These are phyloP conservation scores for Graphiopsis chlorocephala DNA, from an alignment of 2,329 filamentous ascomycete species.

Conservation along the genomic window DNA sequence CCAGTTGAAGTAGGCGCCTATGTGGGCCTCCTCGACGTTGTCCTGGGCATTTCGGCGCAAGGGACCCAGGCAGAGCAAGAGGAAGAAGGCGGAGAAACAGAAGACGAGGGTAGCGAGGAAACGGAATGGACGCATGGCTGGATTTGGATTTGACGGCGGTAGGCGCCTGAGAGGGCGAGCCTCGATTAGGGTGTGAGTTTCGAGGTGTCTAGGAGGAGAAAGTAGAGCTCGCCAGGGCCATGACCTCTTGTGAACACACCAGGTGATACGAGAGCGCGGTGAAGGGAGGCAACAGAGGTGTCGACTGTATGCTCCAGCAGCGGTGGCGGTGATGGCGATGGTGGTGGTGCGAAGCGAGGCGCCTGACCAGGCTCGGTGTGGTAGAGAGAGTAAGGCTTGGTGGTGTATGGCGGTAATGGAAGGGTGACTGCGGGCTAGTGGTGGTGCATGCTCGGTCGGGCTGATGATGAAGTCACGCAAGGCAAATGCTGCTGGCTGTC, in stretches of 20 bases:
- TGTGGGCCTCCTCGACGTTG: constrained; percentile 30
- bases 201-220: constrained; percentile 7
- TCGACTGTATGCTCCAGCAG: not conserved
- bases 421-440: not conserved
- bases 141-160: not conserved
- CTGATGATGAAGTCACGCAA: constrained; percentile 12
- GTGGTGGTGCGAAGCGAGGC: not conserved
- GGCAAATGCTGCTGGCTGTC: not conserved
- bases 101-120: constrained; percentile 44
- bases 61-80: constrained; percentile 43
- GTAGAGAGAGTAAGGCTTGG: not conserved
- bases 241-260: constrained; percentile 7
- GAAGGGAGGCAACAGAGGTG: not conserved
- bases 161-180: not conserved
- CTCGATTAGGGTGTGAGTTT: not conserved
- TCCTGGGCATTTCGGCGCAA: constrained; percentile 21
- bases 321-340: not conserved
- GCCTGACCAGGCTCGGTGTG: not conserved
- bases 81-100: constrained; percentile 41
- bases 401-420: not conserved
- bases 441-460: not conserved
- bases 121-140: constrained; percentile 40
- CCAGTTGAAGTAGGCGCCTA: constrained; percentile 48
- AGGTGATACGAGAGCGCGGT: not conserved
- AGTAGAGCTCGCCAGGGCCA: constrained; percentile 3